Base-by-base conservation (phyloP, 1,284 basidiomycete genomes). In the Microbotryum lychnidis-dioicae region DNA sequence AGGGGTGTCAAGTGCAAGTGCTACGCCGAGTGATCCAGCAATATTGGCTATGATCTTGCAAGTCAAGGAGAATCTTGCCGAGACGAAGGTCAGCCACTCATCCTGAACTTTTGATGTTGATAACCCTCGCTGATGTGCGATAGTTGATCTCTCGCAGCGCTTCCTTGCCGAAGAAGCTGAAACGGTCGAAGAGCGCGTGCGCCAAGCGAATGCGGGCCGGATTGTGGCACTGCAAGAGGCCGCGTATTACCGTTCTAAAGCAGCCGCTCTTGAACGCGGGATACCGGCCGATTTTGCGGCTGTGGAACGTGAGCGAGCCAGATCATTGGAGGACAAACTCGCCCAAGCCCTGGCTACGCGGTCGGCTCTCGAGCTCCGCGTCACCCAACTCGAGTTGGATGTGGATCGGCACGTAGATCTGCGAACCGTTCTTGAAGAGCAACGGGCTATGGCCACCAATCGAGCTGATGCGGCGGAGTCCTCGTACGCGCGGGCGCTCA, bases 241-340 rank as follows among this genome's bases (percentile, higher is more conserved):
- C 2, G 90, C 93, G 1, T 98, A 89, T 77, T 97, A 92, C 75
- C 90, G 94, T 53, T 90, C 93, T 54, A 97, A 97, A 77, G 79
- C 96, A 14, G 81, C 85, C 5, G 91, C 94, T 0, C 78, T 91
- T 62, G 96, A 99, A 74, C 78, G 82, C 1, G 81, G 82, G 56
- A 83, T 84, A 21, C 79, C 83, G 7, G 76, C 77, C 7, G 91
- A 96, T 49, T 71, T 84, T 2, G 78, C 80, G 33, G 83, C 86
- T 33, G 73, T 96, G 10, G 93, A 97, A 68, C 83, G 85, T 9
- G 87, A 92, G 59, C 87, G 91, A 50, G 79, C 87, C 25, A 73
- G 78, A 18, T 87, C 91, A 53, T 80, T 98, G 37, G 96, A 98
- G 75, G 80, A 81, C 50, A 86, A 90, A 68, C 77, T 93, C 25